Evolutionary conservation across 2,329 filamentous ascomycete species (phyloP), one percentile per base, ranked within the genome.

Genomic region (Ophiocordyceps camponoti-rufipedis): DNA sequence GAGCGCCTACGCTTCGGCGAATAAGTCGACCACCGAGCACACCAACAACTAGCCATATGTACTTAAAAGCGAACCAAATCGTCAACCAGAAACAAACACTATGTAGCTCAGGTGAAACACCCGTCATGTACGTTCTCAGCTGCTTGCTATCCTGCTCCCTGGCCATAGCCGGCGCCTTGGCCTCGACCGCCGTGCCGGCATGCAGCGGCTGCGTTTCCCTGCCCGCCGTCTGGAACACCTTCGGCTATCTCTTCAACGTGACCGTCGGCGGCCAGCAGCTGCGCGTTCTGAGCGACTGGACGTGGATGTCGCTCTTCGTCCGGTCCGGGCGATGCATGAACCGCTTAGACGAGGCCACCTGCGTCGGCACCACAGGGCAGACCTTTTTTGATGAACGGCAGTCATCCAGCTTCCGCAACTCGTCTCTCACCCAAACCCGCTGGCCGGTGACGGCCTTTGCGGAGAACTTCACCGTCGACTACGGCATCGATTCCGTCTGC

Each of bases 231-330:
- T 46, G 45, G 45, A 29, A 38, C 28, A 41, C 32, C 32, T 46
- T 43, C 38, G 45, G 45, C 23, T 46, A 43, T 23, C 45, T 46
- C 28, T 43, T 46, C 45, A 46, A 46, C 14, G 31, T 46, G 4
- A 31, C 45, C 12, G 45, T 46, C 28, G 45, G 45, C 12, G 28
- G 28, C 6, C 45, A 46, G 28, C 14, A 29, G 23, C 19, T 46
- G 41, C 43, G 41, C 0, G 41, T 46, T 1, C 41, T 46, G 5
- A 46, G 45, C n/a, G 45, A 42, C 35, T 46, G 45, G 45, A 46
- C 45, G n/a, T 46, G 45, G 45, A 43, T 43, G 31, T 43, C 45
- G 14, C 45, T 46, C 23, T 46, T 46, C 18, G 19, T 46, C 16
- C 41, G 45, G 10, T 46, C 45, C 9, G 45, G 45, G 13, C 16